A percentile compares a stretch with the other conserved stretches of the same genome.
phyloP scores from a whole-genome alignment of 2,329 filamentous ascomycete genomes.

The Lizonia empirigonia region DNA sequence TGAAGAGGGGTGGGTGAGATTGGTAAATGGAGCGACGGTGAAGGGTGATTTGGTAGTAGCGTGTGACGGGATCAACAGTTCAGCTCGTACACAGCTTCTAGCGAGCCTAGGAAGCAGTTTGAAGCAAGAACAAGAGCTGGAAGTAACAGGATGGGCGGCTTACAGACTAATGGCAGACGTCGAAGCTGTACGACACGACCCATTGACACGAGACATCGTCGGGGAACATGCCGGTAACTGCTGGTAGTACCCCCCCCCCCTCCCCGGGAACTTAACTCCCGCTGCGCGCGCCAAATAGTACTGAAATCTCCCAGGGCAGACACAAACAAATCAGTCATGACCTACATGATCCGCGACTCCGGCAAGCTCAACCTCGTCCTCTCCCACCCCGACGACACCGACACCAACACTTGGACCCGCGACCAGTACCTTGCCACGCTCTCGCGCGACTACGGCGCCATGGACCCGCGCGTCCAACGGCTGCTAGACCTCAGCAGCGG shows the following conservation, averaged over 20 bases:
- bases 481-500: constrained; percentile 16
- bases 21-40: constrained; percentile 14
- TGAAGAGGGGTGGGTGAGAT: constrained; percentile 18
- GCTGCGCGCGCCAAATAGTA: background rate
- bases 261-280: background rate
- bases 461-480: constrained; percentile 15
- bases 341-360: constrained; percentile 24
- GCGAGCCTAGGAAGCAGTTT: background rate
- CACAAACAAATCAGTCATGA: constrained; percentile 19
- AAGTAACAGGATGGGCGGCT: constrained; percentile 23
- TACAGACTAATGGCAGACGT: constrained; percentile 22
- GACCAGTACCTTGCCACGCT: constrained; percentile 16
- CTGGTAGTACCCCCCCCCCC: constrained; percentile 3
- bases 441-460: background rate
- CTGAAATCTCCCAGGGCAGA: constrained; percentile 10
- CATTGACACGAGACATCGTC: constrained; percentile 15
- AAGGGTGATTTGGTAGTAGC: constrained; percentile 20
- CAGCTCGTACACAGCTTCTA: constrained; percentile 18
- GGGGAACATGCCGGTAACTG: constrained; percentile 20
- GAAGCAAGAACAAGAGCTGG: constrained; percentile 3
- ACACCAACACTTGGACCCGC: constrained; percentile 20
- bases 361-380: constrained; percentile 23
- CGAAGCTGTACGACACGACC: constrained; percentile 12
- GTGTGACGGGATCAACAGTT: constrained; percentile 23
- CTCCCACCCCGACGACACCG: constrained; percentile 21